Evolutionary conservation across 345 rosid species (phyloP).

Genomic region (Linum trigynum): DNA sequence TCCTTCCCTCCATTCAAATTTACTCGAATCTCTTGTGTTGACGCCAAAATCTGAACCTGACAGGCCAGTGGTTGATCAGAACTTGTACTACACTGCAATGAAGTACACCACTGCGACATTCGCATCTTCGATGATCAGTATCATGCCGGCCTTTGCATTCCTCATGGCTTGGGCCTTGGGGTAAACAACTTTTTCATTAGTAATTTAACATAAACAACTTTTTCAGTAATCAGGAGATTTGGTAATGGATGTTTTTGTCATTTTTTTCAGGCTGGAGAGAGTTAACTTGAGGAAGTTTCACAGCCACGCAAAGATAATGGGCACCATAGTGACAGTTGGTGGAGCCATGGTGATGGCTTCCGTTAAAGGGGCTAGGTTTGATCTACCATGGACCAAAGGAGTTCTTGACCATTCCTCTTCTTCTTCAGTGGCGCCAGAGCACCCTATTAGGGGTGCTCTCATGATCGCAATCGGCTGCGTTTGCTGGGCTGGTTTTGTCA

Average conservation of each 20-base stretch:
- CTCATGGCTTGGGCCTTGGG: slow-evolving; percentile 71
- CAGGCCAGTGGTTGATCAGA: slow-evolving; percentile 63
- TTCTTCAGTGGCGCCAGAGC: slow-evolving; percentile 19
- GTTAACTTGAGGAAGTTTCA: slow-evolving; percentile 41
- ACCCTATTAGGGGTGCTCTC: slow-evolving; percentile 50
- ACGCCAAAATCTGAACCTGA: background rate
- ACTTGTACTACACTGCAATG: slow-evolving; percentile 69
- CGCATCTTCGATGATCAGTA: slow-evolving; percentile 64
- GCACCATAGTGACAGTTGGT: slow-evolving; percentile 73
- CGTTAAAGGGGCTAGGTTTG: slow-evolving; percentile 46
- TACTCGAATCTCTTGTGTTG: no score
- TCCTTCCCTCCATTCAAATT: no score
- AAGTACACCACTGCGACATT: slow-evolving; percentile 79
- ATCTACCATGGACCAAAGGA: slow-evolving; percentile 61
- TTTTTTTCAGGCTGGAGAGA: slow-evolving; percentile 53
- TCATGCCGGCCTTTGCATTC: slow-evolving; percentile 81
- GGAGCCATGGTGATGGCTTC: slow-evolving; percentile 91
- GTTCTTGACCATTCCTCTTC: slow-evolving; percentile 16
- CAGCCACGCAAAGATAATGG: slow-evolving; percentile 77
- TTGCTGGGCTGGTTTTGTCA: slow-evolving; percentile 55
- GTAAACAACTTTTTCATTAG: slow-evolving; percentile 19
- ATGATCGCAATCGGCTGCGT: slow-evolving; percentile 40
- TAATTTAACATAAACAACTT: background rate
- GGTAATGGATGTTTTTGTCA: background rate
- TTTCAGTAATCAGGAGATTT: background rate